These are phyloP conservation scores for Fusarium stilboides DNA, from an alignment of 2,329 filamentous ascomycete genomes.

Conservation along the genomic window DNA sequence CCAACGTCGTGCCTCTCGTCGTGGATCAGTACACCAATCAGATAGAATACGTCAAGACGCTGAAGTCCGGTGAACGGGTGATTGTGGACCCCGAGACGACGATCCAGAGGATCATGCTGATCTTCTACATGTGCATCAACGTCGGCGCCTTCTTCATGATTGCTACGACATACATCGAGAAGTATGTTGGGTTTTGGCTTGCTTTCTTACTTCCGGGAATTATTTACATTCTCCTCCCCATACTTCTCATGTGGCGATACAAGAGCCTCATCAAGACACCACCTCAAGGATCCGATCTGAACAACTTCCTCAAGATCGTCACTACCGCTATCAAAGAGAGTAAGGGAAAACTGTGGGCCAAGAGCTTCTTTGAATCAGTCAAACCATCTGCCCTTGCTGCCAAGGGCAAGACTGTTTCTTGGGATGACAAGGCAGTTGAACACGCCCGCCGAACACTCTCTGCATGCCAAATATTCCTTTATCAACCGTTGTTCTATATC, in stretches of 20 bases:
- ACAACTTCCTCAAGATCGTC: slow-evolving; percentile 63
- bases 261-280: slow-evolving; percentile 70
- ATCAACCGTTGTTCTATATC: not conserved
- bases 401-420: slow-evolving; percentile 5
- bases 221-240: slow-evolving; percentile 69
- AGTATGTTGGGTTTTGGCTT: slow-evolving; percentile 65
- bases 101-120: slow-evolving; percentile 76
- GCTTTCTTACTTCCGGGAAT: slow-evolving; percentile 57
- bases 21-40: slow-evolving; percentile 76
- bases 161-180: slow-evolving; percentile 67
- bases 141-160: slow-evolving; percentile 68
- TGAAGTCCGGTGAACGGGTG: slow-evolving; percentile 72
- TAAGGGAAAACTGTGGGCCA: not conserved
- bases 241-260: slow-evolving; percentile 70
- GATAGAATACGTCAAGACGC: slow-evolving; percentile 54
- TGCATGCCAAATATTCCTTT: slow-evolving; percentile 13
- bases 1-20: slow-evolving; percentile 78
- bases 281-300: slow-evolving; percentile 77
- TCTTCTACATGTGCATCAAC: slow-evolving; percentile 72
- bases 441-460: slow-evolving; percentile 7
- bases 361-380: not conserved
- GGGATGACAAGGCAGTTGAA: slow-evolving; percentile 9
- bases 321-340: slow-evolving; percentile 49
- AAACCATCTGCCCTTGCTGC: slow-evolving; percentile 7
- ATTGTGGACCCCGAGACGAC: slow-evolving; percentile 79